Percentiles rank a stretch among this genome's conserved stretches.
Evolutionary conservation across 306 rosid species (phyloP).

Genomic region (Dryas alaskensis): DNA sequence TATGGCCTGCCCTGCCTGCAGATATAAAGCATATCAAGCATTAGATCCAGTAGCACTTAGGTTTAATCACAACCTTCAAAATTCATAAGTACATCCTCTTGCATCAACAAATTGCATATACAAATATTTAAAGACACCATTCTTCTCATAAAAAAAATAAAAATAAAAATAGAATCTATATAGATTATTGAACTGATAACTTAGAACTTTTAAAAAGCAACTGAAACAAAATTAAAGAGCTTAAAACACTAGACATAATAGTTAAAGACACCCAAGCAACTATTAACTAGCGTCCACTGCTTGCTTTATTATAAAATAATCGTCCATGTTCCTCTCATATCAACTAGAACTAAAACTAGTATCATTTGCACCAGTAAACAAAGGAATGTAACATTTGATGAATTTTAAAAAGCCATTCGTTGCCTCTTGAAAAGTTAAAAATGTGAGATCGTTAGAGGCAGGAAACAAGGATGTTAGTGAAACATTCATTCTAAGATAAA

Average conservation of each 20-base stretch:
- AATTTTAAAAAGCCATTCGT: not conserved
- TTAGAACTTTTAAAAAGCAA: not conserved
- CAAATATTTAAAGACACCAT: too few species aligned
- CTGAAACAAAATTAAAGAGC: not conserved
- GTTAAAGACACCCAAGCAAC: not conserved
- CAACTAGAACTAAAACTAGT: not conserved
- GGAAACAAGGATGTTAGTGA: not conserved
- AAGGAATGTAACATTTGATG: not conserved
- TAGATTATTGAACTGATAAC: not conserved
- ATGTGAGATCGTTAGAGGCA: not conserved
- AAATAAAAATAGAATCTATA: not conserved
- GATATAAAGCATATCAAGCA: slow-evolving; percentile 18
- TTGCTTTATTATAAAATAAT: not conserved
- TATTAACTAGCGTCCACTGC: too few species aligned
- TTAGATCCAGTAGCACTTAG: not conserved
- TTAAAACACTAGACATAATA: not conserved
- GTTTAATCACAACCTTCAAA: not conserved
- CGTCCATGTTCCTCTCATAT: not conserved
- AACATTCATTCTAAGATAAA: not conserved
- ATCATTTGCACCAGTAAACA: not conserved
- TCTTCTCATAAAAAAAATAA: not conserved
- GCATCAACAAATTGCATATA: not conserved
- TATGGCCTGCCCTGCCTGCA: slow-evolving; percentile 78
- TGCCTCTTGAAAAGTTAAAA: not conserved
- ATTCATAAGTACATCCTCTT: not conserved